Evolutionary conservation across 768 basidiomycete species (phyloP), one percentile per base, ranked within the genome.

Genomic region (Cystobasidium tubakii): DNA sequence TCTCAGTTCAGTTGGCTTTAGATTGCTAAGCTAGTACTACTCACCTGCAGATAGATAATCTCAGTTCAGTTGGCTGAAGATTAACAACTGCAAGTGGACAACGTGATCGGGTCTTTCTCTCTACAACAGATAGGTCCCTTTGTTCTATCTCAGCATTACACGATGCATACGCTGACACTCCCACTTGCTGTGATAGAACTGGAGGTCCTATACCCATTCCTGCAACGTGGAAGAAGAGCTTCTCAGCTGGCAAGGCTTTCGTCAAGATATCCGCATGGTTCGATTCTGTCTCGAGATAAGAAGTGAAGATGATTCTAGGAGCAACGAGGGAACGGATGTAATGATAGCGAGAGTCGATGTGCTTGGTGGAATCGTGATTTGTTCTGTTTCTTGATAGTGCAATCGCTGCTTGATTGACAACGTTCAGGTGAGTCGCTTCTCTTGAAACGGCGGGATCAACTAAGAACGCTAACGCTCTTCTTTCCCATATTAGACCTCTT

Each of bases 331-430:
- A 77, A 29, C 79, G 77, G n/a, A 83, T 74, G 65, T 79, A 82
- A 69, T 83, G 82, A 63, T 82, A 79, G 0, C 79, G 77, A 29
- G 83, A 77, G 66, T 82, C 80, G 63, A 84, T 83, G 76, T 84
- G 83, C 71, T 83, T 83, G n/a, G 81, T 80, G 23, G 80, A 75
- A 0, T 77, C 64, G 50, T 83, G 81, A 65, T 79, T 79, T 29
- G 78, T 75, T 10, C 76, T 74, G 29, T 82, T 79, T 21, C 79
- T 76, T 0, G 80, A 63, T 15, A 82, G 73, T 1, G 78, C 70
- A 39, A 83, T 80, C 0, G 82, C 80, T 2, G 72, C 77, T 60
- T 79, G 73, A 33, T 81, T 81, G 74, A 81, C 79, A 54, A 60
- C 44, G 62, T 29, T n/a, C 15, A 63, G 62, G 27, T 25, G 27